Conservation (phyloP, 78 protist species). For the Dictyostelium purpureum region DNA sequence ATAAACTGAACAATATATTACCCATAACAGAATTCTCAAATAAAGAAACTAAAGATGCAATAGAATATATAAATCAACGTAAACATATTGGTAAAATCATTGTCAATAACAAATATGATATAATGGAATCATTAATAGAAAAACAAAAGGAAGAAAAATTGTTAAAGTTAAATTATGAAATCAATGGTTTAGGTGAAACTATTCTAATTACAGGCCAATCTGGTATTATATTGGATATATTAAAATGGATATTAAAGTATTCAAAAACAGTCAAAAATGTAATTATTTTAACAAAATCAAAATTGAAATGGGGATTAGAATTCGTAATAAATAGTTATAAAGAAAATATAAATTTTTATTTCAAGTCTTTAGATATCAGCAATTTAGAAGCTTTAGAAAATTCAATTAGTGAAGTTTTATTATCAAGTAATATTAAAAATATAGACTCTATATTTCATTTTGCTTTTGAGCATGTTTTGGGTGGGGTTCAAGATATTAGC, state of each 20-base stretch:
- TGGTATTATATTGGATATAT: not conserved
- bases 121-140: not conserved
- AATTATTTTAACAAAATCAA: slow-evolving; percentile 3
- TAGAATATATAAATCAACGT: not conserved
- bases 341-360: not conserved
- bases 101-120: not conserved
- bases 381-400: not conserved
- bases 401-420: not conserved
- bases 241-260: not conserved
- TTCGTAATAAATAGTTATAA: not conserved
- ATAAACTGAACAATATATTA: not conserved
- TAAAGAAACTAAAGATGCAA: not conserved
- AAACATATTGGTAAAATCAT: not conserved
- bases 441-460: slow-evolving; percentile 50
- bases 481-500: not conserved
- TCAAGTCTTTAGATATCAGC: slow-evolving; percentile 3
- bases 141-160: not conserved
- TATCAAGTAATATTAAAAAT: not conserved
- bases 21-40: not conserved
- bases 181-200: not conserved
- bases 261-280: not conserved
- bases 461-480: slow-evolving; percentile 28
- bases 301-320: slow-evolving; percentile 16
- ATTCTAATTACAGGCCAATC: not conserved
- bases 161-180: not conserved